Evolutionary conservation across 106 monocot species (phyloP), one percentile per base, ranked within the genome.

Genomic region (Dioscorea alata): DNA sequence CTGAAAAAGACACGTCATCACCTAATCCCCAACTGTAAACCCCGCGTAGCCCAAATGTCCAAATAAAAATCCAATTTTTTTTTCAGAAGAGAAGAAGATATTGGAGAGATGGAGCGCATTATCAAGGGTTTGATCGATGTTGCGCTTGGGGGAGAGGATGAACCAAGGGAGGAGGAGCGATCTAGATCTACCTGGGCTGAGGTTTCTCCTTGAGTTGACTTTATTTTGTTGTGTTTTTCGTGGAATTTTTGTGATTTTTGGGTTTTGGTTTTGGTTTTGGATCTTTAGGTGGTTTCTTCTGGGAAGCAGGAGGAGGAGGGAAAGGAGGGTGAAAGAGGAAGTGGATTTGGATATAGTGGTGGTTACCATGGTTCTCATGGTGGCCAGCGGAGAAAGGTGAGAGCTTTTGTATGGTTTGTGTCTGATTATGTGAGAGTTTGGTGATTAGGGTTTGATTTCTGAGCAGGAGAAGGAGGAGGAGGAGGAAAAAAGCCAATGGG

Each of bases 141-240:
- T 4, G 92, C 88, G 23, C 33, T 93, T 12, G 79, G 74, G 12
- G 82, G 34, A 59, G 79, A 63, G 52, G 82, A 71, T 10, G 69
- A 65, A 20, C 50, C 19, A 24, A 13, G 73, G 63, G 7, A 31
- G 12, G 74, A 78, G 15, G 62, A 75, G 72, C 65, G 69, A 23
- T 83, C 86, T 6, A 81, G 92, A 75, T 88, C 88, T 65, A 81
- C 88, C 34, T 93, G 92, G 92, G 88, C 92, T 20, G 82, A 92
- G 68, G 92, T 92, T 15, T 49, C 19, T 25, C 21, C 57, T 31
- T 17, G 18, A 32, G 33, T 57, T 64, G 28, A 13, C 15, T 50
- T 31, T 16, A 7, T 25, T 67, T 14, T 53, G 52, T 31, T 35
- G 28, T 60, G 24, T 9, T 53, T 65, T 58, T 69, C 5, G 16